Evolutionary conservation across 148 eudicot genomes (phyloP).

Genomic region (Linanthus parryae): DNA sequence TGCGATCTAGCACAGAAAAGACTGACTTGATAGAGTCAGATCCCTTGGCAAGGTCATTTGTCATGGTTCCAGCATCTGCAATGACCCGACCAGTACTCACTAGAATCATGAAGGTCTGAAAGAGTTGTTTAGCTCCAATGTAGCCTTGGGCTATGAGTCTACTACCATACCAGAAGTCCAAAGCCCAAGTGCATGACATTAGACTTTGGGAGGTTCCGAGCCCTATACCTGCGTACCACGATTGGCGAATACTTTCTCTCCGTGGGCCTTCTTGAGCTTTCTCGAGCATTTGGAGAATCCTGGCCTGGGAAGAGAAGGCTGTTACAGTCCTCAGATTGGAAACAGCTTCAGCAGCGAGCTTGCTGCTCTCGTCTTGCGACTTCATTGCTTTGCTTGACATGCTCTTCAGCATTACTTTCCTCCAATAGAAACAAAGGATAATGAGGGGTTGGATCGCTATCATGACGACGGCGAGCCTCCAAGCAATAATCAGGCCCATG

Average conservation of each 20-base stretch:
- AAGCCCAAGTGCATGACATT: background rate
- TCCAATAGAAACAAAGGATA: background rate
- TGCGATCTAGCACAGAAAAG: slow-evolving; percentile 5
- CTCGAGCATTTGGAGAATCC: background rate
- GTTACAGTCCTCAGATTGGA: slow-evolving; percentile 8
- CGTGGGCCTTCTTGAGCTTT: slow-evolving; percentile 8
- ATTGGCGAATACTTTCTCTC: slow-evolving; percentile 1
- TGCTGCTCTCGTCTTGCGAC: slow-evolving; percentile 5
- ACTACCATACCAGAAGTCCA: slow-evolving; percentile 8
- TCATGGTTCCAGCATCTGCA: slow-evolving; percentile 2
- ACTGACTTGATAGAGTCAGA: slow-evolving; percentile 8
- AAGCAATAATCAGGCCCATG: slow-evolving; percentile 8
- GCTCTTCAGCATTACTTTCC: background rate
- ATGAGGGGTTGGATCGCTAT: slow-evolving; percentile 6
- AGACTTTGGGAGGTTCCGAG: slow-evolving; percentile 1
- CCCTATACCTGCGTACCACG: slow-evolving; percentile 3
- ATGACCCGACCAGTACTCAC: background rate
- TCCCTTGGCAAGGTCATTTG: slow-evolving; percentile 10
- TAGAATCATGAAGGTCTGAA: background rate
- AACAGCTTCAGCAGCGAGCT: slow-evolving; percentile 10
- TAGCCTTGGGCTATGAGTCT: slow-evolving; percentile 1
- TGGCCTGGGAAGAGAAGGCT: slow-evolving; percentile 4
- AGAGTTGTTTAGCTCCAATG: background rate
- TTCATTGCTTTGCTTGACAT: slow-evolving; percentile 1
- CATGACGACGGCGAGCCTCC: slow-evolving; percentile 6